These are phyloP conservation scores for Cutaneotrichosporon cutaneum DNA, from an alignment of 1,284 basidiomycete species.

Conservation along the genomic window DNA sequence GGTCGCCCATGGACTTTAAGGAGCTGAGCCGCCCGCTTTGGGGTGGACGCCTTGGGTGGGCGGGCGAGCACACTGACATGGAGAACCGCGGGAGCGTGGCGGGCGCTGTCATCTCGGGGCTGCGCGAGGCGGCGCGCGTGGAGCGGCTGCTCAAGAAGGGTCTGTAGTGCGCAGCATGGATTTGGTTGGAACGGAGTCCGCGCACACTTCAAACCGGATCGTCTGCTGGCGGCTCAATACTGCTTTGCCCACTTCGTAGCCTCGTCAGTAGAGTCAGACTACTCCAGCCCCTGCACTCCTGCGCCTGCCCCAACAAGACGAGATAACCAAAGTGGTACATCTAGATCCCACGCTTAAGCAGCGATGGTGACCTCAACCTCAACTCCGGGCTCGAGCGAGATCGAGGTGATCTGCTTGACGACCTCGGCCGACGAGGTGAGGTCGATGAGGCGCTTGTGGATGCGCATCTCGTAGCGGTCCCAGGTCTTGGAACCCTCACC, in stretches of 20 bases:
- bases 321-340: conserved; percentile 2
- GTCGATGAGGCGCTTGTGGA: conserved; percentile 99
- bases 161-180: background rate
- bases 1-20: conserved; percentile 56
- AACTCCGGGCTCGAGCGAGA: conserved; percentile 97
- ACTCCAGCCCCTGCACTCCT: background rate
- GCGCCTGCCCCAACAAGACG: background rate
- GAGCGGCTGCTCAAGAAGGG: conserved; percentile 33
- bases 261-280: background rate
- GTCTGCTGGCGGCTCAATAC: no score
- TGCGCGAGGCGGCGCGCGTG: conserved; percentile 52
- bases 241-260: no score
- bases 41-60: conserved; percentile 55
- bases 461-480: conserved; percentile 99
- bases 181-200: background rate
- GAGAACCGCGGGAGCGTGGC: conserved; percentile 56
- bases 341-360: conserved; percentile 31
- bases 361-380: conserved; percentile 99
- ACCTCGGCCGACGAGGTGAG: conserved; percentile 97
- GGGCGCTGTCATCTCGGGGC: conserved; percentile 54
- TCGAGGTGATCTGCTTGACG: conserved; percentile 99
- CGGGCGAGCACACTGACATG: conserved; percentile 59
- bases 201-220: background rate
- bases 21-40: conserved; percentile 54
- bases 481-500: conserved; percentile 99